A percentile compares a stretch with the other conserved stretches of the same genome.
phyloP scores from a whole-genome alignment of 306 rosid species.

The Casuarina equisetifolia region DNA sequence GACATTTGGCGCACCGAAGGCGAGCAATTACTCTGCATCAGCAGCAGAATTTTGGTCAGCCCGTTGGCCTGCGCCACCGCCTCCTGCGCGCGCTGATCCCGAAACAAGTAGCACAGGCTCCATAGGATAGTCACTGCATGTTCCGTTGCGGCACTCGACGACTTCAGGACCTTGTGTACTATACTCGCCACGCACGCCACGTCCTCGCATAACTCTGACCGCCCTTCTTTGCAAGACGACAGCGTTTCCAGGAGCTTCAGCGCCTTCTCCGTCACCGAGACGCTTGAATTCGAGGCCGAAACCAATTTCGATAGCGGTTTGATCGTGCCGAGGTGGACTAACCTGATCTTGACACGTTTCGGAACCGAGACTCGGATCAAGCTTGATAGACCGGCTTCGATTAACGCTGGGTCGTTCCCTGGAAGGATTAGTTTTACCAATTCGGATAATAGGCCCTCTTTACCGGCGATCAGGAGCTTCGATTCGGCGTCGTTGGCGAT shows the following conservation, averaged over 20 bases:
- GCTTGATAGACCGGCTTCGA: conserved; percentile 58
- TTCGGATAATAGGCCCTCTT: conserved; percentile 51
- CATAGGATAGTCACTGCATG: conserved; percentile 83
- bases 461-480: conserved; percentile 60
- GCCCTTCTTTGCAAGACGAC: conserved; percentile 80
- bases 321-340: conserved; percentile 58
- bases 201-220: conserved; percentile 62
- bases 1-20: conserved; percentile 72
- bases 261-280: conserved; percentile 51
- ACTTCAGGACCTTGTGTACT: conserved; percentile 65
- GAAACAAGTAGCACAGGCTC: conserved; percentile 76
- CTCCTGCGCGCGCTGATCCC: conserved; percentile 68
- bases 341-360: conserved; percentile 45
- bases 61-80: conserved; percentile 74
- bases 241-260: conserved; percentile 66
- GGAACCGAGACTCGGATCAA: conserved; percentile 55
- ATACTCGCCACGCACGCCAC: conserved; percentile 53
- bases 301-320: conserved; percentile 43
- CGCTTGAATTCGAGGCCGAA: conserved; percentile 36
- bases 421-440: conserved; percentile 47
- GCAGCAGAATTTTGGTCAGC: conserved; percentile 69
- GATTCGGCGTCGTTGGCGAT: conserved; percentile 56
- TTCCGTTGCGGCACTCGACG: conserved; percentile 71
- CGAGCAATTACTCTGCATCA: conserved; percentile 92
- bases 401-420: conserved; percentile 46